phyloP scores from a whole-genome alignment of 2,329 filamentous ascomycete species.

The Sporothrix mexicana region DNA sequence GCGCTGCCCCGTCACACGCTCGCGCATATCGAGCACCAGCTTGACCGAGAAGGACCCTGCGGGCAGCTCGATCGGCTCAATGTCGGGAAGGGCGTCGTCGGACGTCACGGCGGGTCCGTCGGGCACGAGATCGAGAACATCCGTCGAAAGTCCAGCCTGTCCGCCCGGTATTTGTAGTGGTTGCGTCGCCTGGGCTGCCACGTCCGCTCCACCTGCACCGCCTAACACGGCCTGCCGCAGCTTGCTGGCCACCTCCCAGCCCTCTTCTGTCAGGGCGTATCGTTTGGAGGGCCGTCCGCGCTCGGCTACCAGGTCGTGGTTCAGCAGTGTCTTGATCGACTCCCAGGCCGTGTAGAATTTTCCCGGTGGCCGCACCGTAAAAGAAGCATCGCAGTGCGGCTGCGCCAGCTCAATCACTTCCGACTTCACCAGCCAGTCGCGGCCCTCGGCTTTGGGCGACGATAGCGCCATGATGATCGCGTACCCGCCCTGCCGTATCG shows the following conservation, averaged over 20 bases:
- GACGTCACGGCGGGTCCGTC: constrained; percentile 34
- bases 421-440: constrained; percentile 67
- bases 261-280: constrained; percentile 76
- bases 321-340: constrained; percentile 76
- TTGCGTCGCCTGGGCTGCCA: neutral
- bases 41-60: constrained; percentile 73
- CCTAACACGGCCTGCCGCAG: constrained; percentile 57
- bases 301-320: constrained; percentile 76
- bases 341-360: constrained; percentile 82
- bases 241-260: constrained; percentile 73
- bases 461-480: constrained; percentile 72
- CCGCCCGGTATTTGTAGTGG: neutral
- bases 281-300: constrained; percentile 69
- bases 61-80: constrained; percentile 66
- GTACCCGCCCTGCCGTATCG: constrained; percentile 74
- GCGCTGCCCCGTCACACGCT: constrained; percentile 73
- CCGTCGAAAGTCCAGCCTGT: neutral
- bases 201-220: neutral
- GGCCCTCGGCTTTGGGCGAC: constrained; percentile 60
- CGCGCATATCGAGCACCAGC: constrained; percentile 72
- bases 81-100: constrained; percentile 49
- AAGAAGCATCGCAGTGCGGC: constrained; percentile 74
- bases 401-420: constrained; percentile 73
- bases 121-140: constrained; percentile 27
- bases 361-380: constrained; percentile 68